Evolutionary conservation across 1,284 basidiomycete genomes (phyloP).

Genomic region (Lentinula novae-zelandiae): DNA sequence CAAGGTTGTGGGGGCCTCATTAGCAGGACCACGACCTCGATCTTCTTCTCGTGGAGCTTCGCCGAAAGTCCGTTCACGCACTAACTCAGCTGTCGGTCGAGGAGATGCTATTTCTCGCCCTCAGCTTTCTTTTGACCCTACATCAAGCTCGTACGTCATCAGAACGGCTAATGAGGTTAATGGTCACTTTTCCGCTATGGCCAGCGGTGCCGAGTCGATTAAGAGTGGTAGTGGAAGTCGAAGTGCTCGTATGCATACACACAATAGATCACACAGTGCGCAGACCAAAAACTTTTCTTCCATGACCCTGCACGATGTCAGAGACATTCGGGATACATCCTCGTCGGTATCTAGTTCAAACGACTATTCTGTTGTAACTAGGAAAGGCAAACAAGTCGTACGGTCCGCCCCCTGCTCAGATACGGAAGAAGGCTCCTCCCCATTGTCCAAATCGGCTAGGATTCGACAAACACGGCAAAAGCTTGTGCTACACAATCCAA

Average conservation of each 20-base stretch:
- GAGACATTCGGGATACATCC: not conserved
- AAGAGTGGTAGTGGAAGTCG: not conserved
- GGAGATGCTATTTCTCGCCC: not conserved
- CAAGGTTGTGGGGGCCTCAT: not conserved
- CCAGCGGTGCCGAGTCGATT: not conserved
- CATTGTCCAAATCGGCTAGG: not conserved
- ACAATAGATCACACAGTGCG: conserved; percentile 6
- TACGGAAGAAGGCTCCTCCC: not conserved
- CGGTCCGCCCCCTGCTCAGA: conserved; percentile 8
- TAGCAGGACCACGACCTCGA: not conserved
- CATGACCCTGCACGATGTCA: not conserved
- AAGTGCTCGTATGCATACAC: not conserved
- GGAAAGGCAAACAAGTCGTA: conserved; percentile 6
- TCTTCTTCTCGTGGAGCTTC: conserved; percentile 1
- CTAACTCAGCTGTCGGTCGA: not conserved
- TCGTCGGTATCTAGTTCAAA: not conserved
- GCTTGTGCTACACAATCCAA: conserved; percentile 2
- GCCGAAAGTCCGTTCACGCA: not conserved
- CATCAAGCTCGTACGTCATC: conserved; percentile 9
- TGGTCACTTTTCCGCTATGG: not conserved
- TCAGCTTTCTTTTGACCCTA: conserved; percentile 7
- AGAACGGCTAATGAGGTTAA: not conserved
- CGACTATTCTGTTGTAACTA: not conserved
- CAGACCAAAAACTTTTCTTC: conserved; percentile 9
- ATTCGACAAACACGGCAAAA: not conserved